Conservation (phyloP, 352 stramenopile genomes). For the Phytophthora brassicae region DNA sequence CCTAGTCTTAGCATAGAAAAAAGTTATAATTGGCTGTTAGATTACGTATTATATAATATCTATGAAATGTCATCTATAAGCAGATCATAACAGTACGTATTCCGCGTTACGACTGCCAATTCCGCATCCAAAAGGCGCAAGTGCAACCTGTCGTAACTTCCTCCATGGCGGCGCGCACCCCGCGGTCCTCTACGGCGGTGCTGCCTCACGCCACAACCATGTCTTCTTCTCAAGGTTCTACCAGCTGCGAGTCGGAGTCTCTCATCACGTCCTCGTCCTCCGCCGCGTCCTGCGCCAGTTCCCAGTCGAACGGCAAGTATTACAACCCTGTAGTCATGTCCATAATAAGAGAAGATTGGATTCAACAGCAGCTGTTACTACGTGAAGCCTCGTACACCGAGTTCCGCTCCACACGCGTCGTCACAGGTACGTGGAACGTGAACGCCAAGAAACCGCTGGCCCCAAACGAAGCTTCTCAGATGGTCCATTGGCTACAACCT, state of each 20-base stretch:
- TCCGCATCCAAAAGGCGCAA: slow-evolving; percentile 15
- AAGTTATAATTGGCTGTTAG: no score
- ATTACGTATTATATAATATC: no score
- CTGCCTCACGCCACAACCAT: slow-evolving; percentile 12
- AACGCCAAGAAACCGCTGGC: slow-evolving; percentile 98
- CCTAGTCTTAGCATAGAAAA: no score
- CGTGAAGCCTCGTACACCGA: slow-evolving; percentile 69
- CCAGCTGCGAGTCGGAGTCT: slow-evolving; percentile 19
- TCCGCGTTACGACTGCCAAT: slow-evolving; percentile 12
- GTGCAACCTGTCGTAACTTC: neutral
- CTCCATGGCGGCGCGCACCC: slow-evolving; percentile 13
- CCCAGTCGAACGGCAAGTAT: slow-evolving; percentile 49
- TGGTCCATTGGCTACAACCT: slow-evolving; percentile 71
- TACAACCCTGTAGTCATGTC: slow-evolving; percentile 85
- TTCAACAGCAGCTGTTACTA: slow-evolving; percentile 72
- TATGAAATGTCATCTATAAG: no score
- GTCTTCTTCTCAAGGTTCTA: slow-evolving; percentile 10
- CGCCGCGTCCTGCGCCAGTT: neutral
- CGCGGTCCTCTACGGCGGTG: slow-evolving; percentile 5
- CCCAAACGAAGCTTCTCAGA: slow-evolving; percentile 44
- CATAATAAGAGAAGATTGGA: slow-evolving; percentile 88
- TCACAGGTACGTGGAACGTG: slow-evolving; percentile 98
- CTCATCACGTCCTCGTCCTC: slow-evolving; percentile 4
- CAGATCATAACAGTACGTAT: no score
- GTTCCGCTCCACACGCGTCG: slow-evolving; percentile 55